These are phyloP conservation scores for Erodium trifolium DNA, from an alignment of 441 rosid genomes.

Conservation along the genomic window DNA sequence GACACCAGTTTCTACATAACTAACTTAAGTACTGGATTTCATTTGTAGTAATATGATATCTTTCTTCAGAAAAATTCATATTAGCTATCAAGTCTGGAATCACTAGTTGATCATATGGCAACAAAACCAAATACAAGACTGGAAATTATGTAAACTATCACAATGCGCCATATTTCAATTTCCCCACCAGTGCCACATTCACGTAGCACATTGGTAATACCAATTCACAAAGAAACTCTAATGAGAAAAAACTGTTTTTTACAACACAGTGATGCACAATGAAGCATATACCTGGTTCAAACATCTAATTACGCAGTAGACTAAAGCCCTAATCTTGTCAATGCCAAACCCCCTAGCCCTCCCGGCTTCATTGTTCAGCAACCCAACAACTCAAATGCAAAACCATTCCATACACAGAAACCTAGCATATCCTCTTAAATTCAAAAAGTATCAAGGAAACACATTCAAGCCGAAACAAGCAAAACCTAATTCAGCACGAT, in stretches of 20 bases:
- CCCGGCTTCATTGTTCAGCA: neutral
- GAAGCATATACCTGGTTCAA: neutral
- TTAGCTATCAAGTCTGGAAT: too few relatives aligned
- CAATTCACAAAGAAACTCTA: neutral
- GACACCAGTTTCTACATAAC: too few relatives aligned
- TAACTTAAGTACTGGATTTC: too few relatives aligned
- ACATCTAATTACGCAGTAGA: neutral
- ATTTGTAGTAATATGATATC: too few relatives aligned
- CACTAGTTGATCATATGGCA: too few relatives aligned
- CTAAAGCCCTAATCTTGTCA: neutral
- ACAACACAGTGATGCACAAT: neutral
- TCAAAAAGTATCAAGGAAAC: neutral
- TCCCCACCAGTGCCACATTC: too few relatives aligned
- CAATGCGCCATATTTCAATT: too few relatives aligned
- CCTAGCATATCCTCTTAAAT: neutral
- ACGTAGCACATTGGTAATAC: neutral
- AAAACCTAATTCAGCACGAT: neutral
- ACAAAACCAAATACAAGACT: too few relatives aligned
- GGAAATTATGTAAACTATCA: too few relatives aligned
- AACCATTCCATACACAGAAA: neutral
- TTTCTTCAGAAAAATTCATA: too few relatives aligned
- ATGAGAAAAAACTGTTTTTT: neutral
- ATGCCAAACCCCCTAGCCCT: neutral
- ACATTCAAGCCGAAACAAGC: neutral
- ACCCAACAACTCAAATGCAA: neutral